Conservation (phyloP, 495 filamentous ascomycete species). For the Hypoxylon subgilvum region DNA sequence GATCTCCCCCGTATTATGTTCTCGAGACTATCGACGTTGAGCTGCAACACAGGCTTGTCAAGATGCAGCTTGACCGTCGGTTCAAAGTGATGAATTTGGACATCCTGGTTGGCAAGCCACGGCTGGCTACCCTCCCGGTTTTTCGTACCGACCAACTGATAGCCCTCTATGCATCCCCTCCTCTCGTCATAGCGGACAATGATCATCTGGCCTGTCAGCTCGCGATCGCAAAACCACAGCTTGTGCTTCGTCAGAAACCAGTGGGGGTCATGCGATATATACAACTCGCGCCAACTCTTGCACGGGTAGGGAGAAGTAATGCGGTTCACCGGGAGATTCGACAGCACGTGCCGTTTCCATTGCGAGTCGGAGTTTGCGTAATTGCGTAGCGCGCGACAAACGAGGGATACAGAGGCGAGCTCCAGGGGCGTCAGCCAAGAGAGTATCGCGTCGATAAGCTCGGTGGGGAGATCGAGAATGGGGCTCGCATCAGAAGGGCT, state of each 20-base stretch:
- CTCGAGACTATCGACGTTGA: constrained; percentile 50
- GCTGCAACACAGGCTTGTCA: constrained; percentile 71
- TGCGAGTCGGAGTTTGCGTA: constrained; percentile 62
- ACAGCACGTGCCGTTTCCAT: constrained; percentile 68
- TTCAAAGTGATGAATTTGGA: constrained; percentile 75
- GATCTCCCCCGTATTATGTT: constrained; percentile 31
- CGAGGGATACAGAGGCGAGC: constrained; percentile 59
- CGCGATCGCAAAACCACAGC: constrained; percentile 82
- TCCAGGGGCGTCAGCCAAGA: constrained; percentile 64
- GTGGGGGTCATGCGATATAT: constrained; percentile 72
- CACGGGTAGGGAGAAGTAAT: constrained; percentile 64
- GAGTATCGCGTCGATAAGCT: constrained; percentile 67
- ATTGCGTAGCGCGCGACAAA: constrained; percentile 60
- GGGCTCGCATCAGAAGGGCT: constrained; percentile 9
- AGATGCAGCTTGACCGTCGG: constrained; percentile 72
- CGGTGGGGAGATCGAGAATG: constrained; percentile 62
- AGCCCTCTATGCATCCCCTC: constrained; percentile 78
- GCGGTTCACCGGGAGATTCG: constrained; percentile 61
- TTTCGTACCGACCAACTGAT: constrained; percentile 72
- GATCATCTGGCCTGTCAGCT: constrained; percentile 72
- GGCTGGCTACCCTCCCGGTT: constrained; percentile 55
- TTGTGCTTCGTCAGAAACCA: constrained; percentile 84
- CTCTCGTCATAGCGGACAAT: constrained; percentile 74
- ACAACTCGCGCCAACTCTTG: constrained; percentile 69
- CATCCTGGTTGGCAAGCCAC: constrained; percentile 70